Percentiles rank a stretch among this genome's conserved stretches.
Evolutionary conservation across 2,329 filamentous ascomycete genomes (phyloP).

Genomic region (Akanthomyces dipterigenus): DNA sequence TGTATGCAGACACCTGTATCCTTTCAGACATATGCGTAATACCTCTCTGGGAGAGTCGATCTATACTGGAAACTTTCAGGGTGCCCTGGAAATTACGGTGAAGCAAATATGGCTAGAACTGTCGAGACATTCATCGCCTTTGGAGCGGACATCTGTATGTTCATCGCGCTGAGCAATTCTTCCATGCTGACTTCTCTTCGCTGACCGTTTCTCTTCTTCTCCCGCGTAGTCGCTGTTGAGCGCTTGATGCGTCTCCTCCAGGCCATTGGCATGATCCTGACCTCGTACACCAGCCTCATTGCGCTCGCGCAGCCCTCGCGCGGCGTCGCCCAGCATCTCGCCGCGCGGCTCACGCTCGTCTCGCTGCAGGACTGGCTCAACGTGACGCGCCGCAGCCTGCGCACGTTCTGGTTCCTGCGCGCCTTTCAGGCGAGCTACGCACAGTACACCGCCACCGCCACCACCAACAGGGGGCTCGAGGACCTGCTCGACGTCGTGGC

Average conservation of each 20-base stretch:
- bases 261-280: conserved; percentile 40
- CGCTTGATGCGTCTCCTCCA: conserved; percentile 54
- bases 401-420: conserved; percentile 62
- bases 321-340: conserved; percentile 18
- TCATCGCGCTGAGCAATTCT: not conserved
- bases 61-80: not conserved
- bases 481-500: conserved; percentile 48
- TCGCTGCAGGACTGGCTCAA: conserved; percentile 36
- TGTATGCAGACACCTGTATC: not conserved
- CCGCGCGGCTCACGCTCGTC: conserved; percentile 27
- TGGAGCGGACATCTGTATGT: conserved; percentile 40
- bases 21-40: not conserved
- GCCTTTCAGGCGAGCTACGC: conserved; percentile 46
- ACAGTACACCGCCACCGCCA: conserved; percentile 26
- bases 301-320: conserved; percentile 23
- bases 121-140: conserved; percentile 35
- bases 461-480: conserved; percentile 22
- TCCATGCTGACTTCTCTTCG: not conserved
- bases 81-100: not conserved
- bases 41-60: not conserved
- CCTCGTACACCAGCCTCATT: conserved; percentile 36
- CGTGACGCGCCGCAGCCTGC: conserved; percentile 54
- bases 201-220: not conserved
- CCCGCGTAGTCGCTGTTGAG: conserved; percentile 48
- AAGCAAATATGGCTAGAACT: conserved; percentile 17